Base-by-base conservation (phyloP, 495 filamentous ascomycete genomes). In the Penicillium psychrofluorescens region DNA sequence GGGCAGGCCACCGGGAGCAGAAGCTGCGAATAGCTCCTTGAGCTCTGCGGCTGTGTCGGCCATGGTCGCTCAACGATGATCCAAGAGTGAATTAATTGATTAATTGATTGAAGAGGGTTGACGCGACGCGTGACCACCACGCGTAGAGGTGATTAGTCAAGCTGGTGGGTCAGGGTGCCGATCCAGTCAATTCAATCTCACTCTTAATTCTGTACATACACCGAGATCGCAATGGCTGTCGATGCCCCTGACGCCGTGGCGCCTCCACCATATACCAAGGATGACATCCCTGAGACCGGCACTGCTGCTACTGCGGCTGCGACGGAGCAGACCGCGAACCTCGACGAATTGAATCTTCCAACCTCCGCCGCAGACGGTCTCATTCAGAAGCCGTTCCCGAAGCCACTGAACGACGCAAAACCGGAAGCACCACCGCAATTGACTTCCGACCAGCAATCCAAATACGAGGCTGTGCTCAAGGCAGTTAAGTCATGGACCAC, bases 391-490 rank as follows among this genome's bases (percentile, higher is more conserved):
- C 92, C 90, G 35, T 83, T 96, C 51, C 48, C 70, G 16, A 55
- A 70, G 11, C 88, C 88, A 1, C 62, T 79, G 5, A 61, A 80
- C 11, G 58, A 56, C 10, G 70, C 73, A 50, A 77, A 74, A 16
- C 80, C 84, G 7, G 55, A 63, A 2, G 54, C 75, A 10, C 70
- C 69, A 2, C 54, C 75, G 0, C 44, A 67, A 29, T 77, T 95
- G 36, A 87, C 80, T 1, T 47, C 75, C 28, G 86, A 95, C n/a
- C 87, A 97, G 62, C 71, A 86, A 58, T 54, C 75, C 32, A 95
- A 95, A 63, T 96, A 95, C 67, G 77, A 85, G 35, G 67, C 74
- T 45, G 71, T 95, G 15, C 75, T 95, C 10, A 71, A 75, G 36
- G 68, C 72, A 15, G 86, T 78, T 11, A 80, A 78, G 49, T 67